Evolutionary conservation across 371 early-diverging fungal species (phyloP).

Genomic region (Rhizopus stolonifer): DNA sequence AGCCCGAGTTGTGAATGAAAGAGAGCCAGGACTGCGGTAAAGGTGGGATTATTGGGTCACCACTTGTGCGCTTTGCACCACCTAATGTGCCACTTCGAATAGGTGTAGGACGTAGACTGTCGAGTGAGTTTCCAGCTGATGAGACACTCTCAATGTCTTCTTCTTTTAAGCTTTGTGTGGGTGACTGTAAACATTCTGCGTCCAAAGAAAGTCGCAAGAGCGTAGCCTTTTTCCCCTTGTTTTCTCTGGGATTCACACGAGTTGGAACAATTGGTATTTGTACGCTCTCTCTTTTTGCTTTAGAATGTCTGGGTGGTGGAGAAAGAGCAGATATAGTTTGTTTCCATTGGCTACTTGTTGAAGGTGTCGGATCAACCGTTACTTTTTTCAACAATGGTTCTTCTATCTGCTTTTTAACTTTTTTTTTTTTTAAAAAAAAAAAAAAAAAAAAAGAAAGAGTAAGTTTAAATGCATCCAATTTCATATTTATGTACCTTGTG

Average conservation of each 20-base stretch:
- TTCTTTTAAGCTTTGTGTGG: constrained; percentile 3
- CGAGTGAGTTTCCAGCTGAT: constrained; percentile 1
- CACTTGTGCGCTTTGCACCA: neutral
- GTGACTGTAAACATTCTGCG: constrained; percentile 22
- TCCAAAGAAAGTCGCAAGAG: constrained; percentile 38
- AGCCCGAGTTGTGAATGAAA: too few species aligned
- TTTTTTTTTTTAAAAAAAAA: neutral
- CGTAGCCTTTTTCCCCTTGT: constrained; percentile 13
- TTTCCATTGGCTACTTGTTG: neutral
- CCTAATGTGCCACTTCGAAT: constrained; percentile 26
- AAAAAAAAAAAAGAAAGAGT: too few species aligned
- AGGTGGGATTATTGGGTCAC: neutral
- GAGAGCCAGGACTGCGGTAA: too few species aligned
- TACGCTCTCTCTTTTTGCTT: constrained; percentile 16
- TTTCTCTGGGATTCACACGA: constrained; percentile 7
- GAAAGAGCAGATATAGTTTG: constrained; percentile 19
- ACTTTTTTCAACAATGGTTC: neutral
- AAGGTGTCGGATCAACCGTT: neutral
- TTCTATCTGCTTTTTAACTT: neutral
- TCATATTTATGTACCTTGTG: neutral
- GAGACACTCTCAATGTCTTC: constrained; percentile 9
- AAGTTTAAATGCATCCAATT: too few species aligned
- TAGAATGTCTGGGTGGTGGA: constrained; percentile 26
- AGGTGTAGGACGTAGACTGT: constrained; percentile 1
- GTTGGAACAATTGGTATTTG: neutral